Evolutionary conservation across 352 stramenopile species (phyloP).

Genomic region (Nothophytophthora sp.): DNA sequence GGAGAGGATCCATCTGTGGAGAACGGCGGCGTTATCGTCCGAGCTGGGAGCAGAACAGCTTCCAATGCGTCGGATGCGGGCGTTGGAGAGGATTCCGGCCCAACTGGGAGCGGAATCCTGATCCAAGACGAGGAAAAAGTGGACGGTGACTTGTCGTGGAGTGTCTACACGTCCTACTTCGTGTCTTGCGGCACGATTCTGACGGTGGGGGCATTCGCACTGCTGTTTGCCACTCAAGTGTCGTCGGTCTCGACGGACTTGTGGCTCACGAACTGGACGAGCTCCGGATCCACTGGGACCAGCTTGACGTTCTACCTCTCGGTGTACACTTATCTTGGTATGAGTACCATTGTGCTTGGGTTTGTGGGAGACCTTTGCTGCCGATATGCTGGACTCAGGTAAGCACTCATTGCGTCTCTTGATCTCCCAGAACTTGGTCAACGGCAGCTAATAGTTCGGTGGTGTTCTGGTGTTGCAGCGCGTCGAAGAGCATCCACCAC

Average conservation of each 20-base stretch:
- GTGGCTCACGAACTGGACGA: conserved; percentile 68
- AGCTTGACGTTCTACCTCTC: conserved; percentile 49
- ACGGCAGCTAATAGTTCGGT: conserved; percentile 2
- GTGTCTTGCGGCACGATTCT: conserved; percentile 43
- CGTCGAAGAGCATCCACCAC: conserved; percentile 65
- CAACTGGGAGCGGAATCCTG: conserved; percentile 14
- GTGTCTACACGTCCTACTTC: conserved; percentile 51
- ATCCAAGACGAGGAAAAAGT: conserved; percentile 52
- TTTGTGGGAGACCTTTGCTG: conserved; percentile 49
- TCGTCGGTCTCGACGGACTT: conserved; percentile 61
- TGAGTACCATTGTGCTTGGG: conserved; percentile 50
- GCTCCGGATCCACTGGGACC: conserved; percentile 12
- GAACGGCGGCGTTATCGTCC: neutral
- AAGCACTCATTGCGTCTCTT: conserved; percentile 1
- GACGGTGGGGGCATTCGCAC: conserved; percentile 26
- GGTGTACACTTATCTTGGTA: conserved; percentile 59
- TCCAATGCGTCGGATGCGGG: conserved; percentile 16
- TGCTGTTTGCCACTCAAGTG: conserved; percentile 50
- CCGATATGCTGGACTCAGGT: conserved; percentile 58
- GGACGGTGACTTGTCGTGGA: conserved; percentile 36
- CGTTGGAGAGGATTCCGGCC: neutral
- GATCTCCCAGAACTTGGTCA: neutral
- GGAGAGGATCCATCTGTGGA: conserved; percentile 8
- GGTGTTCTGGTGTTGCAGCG: conserved; percentile 24
- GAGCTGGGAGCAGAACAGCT: neutral